phyloP scores from a whole-genome alignment of 2,329 filamentous ascomycete species.

The Elsinoe ampelina region DNA sequence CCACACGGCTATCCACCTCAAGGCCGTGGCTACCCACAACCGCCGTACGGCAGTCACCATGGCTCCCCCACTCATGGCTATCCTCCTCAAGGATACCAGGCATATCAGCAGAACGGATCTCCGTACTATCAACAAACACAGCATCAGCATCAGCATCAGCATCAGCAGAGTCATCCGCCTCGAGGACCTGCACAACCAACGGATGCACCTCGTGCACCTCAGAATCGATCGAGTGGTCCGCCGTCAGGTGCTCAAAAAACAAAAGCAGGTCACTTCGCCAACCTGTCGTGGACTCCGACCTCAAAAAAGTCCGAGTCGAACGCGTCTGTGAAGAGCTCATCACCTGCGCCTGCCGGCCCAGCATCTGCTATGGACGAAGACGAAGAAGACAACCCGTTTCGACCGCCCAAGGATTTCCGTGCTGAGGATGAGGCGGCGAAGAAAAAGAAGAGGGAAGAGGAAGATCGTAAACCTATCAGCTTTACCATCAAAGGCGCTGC shows the following conservation, averaged over 20 bases:
- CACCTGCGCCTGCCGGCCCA: slow-evolving; percentile 17
- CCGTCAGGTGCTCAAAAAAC: slow-evolving; percentile 40
- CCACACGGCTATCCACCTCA: slow-evolving; percentile 56
- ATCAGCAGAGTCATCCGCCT: slow-evolving; percentile 32
- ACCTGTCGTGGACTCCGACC: slow-evolving; percentile 61
- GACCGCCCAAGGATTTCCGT: slow-evolving; percentile 55
- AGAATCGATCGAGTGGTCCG: slow-evolving; percentile 37
- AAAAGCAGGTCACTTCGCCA: slow-evolving; percentile 51
- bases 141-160: slow-evolving; percentile 45
- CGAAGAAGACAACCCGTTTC: slow-evolving; percentile 52
- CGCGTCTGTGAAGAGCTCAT: slow-evolving; percentile 21
- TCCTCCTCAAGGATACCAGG: slow-evolving; percentile 44
- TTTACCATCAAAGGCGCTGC: slow-evolving; percentile 73
- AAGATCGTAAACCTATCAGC: slow-evolving; percentile 50
- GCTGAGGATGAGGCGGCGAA: slow-evolving; percentile 50
- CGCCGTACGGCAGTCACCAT: slow-evolving; percentile 31
- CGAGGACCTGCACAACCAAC: slow-evolving; percentile 31
- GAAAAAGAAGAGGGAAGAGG: slow-evolving; percentile 19
- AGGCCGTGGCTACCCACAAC: slow-evolving; percentile 44
- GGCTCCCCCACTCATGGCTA: slow-evolving; percentile 46
- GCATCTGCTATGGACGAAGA: slow-evolving; percentile 29
- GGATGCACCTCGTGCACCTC: slow-evolving; percentile 37
- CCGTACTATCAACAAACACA: slow-evolving; percentile 23
- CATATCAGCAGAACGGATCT: slow-evolving; percentile 25
- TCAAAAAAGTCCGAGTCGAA: slow-evolving; percentile 7